phyloP scores from a whole-genome alignment of 2,329 filamentous ascomycete genomes.

The Cordyceps pruinosa region DNA sequence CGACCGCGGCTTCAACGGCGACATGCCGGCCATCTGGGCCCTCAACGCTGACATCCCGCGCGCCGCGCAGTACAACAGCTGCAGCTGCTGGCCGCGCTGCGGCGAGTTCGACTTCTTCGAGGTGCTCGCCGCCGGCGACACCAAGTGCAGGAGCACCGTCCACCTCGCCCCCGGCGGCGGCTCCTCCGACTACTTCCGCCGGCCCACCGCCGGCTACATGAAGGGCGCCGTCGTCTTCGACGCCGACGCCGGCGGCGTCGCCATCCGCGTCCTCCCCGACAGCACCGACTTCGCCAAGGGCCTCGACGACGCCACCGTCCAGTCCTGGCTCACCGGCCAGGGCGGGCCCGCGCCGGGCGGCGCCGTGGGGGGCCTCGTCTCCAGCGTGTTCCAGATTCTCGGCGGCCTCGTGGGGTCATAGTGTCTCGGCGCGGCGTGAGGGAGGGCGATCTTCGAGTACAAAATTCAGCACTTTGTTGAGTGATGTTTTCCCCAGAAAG shows the following conservation, averaged over 20 bases:
- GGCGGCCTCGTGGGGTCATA: background rate
- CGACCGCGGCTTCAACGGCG: constrained; percentile 43
- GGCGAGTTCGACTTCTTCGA: constrained; percentile 74
- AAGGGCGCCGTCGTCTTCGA: constrained; percentile 60
- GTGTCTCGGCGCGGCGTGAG: too few species aligned
- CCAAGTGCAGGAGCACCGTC: constrained; percentile 62
- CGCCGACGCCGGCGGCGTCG: constrained; percentile 41
- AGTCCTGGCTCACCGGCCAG: constrained; percentile 24
- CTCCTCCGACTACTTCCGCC: constrained; percentile 63
- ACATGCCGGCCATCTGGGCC: constrained; percentile 71
- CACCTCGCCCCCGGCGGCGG: constrained; percentile 58
- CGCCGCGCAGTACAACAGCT: constrained; percentile 61
- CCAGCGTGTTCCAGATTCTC: constrained; percentile 21
- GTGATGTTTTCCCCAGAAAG: background rate
- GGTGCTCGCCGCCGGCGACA: constrained; percentile 57
- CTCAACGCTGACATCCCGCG: constrained; percentile 68
- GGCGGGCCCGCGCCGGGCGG: background rate
- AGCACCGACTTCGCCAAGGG: constrained; percentile 33
- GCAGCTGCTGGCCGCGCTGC: constrained; percentile 68
- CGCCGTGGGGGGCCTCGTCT: constrained; percentile 7
- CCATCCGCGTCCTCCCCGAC: constrained; percentile 47
- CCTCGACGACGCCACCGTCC: constrained; percentile 33
- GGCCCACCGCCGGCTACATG: constrained; percentile 52
- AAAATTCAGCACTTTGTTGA: background rate
- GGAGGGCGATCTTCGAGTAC: background rate